phyloP scores from a whole-genome alignment of 2,329 filamentous ascomycete species.

The Aspergillus carbonarius region DNA sequence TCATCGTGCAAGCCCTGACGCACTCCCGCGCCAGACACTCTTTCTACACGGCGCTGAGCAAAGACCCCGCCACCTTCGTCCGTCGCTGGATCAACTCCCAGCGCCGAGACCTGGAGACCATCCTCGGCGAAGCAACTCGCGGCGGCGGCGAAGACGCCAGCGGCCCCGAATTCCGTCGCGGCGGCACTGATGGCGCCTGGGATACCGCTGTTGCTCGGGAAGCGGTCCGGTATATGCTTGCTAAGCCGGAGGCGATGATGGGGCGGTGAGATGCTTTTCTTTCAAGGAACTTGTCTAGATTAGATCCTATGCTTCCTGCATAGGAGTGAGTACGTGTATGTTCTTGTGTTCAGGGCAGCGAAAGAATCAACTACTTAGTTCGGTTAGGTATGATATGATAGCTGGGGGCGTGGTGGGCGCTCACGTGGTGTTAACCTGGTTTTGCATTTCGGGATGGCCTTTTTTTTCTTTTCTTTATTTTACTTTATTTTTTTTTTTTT shows the following conservation, averaged over 20 bases:
- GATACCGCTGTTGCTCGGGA: constrained; percentile 61
- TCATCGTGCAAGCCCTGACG: constrained; percentile 76
- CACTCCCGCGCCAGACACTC: constrained; percentile 87
- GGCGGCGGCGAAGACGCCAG: constrained; percentile 55
- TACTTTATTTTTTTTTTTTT: constrained; percentile 16
- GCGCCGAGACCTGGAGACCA: constrained; percentile 83
- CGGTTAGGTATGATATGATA: constrained; percentile 4
- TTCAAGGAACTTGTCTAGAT: background rate
- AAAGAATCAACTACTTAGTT: background rate
- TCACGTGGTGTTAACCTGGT: constrained; percentile 21
- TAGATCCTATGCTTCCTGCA: background rate
- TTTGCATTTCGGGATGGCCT: constrained; percentile 13
- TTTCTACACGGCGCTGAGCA: constrained; percentile 75
- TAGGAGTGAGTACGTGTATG: background rate
- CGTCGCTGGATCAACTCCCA: constrained; percentile 87
- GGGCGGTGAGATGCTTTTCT: constrained; percentile 18
- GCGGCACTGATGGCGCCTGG: constrained; percentile 63
- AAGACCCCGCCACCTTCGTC: constrained; percentile 81
- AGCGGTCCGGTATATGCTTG: constrained; percentile 62
- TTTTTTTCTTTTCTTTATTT: too few relatives aligned
- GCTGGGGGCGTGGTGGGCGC: constrained; percentile 19
- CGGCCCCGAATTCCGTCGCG: constrained; percentile 46
- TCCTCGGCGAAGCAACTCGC: constrained; percentile 75
- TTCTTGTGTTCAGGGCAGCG: background rate
- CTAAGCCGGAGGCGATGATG: constrained; percentile 43